Percentiles rank a stretch among this genome's conserved stretches.
phyloP scores from a whole-genome alignment of 192 early-diverging fungal species.

The Dispira simplex region DNA sequence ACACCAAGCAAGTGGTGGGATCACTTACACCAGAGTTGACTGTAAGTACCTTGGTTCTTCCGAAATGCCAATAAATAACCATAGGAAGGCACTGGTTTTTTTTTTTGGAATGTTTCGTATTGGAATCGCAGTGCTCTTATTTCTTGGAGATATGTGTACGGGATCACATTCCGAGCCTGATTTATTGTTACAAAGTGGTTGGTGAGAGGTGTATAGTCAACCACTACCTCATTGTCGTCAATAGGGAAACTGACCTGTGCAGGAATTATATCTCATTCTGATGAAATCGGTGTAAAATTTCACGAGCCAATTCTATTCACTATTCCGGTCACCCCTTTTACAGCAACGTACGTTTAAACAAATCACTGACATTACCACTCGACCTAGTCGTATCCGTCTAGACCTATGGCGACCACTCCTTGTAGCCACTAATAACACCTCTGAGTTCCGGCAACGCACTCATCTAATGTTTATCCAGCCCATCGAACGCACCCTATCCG shows the following conservation, averaged over 20 bases:
- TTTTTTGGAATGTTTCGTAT: neutral
- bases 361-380: constrained; percentile 17
- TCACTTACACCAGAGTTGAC: neutral
- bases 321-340: neutral
- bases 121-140: neutral
- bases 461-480: neutral
- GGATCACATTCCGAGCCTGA: neutral
- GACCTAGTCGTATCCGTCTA: constrained; percentile 20
- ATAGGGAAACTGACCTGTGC: constrained; percentile 16
- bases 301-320: neutral
- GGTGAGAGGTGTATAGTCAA: neutral
- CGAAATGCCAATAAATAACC: neutral
- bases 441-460: neutral
- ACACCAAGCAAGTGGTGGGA: constrained; percentile 26
- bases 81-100: neutral
- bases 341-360: constrained; percentile 16
- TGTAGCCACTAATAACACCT: constrained; percentile 12
- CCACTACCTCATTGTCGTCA: constrained; percentile 10
- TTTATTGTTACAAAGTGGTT: too few species aligned
- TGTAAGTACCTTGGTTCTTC: neutral
- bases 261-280: neutral
- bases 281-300: neutral
- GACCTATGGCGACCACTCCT: constrained; percentile 31
- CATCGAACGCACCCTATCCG: neutral
- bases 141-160: neutral